Base-by-base conservation (phyloP, 1,139 yeast species). In the Suhomyces wounanorum region DNA sequence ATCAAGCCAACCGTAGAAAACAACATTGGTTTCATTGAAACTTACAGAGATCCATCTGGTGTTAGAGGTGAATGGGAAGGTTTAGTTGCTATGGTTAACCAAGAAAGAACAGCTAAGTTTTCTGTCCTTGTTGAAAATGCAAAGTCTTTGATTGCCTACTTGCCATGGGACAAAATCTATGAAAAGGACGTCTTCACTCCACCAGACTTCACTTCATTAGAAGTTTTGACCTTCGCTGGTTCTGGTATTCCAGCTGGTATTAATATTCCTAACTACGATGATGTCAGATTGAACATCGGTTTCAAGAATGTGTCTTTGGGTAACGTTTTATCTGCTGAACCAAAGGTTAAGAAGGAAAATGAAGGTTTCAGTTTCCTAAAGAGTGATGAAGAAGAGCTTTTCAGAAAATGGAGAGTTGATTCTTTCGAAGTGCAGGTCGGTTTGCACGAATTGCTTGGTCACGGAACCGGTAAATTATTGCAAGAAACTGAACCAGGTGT, bases 51-150 rank as follows among this genome's bases (percentile, higher is more conserved):
- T 65, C 96, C 96, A 14, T 82, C 92, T 17, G 96, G 96, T 45
- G 90, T 89, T 43, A 82, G 94, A 64, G 97, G 96, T 53, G 97
- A 90, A 70, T 90, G 95, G 94, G 96, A 90, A 72, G 91, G 96
- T 33, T 73, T 90, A 44, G 95, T 90, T 39, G 95, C 96, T n/a
- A 87, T 89, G 83, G 96, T 89, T 49, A 89, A 90, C 68, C 86
- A 87, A 62, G 94, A 89, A 57, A 81, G 96, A 57, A 90, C 97
- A 21, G 85, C 82, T 48, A 89, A 89, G 62, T 90, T 90, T 64
- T 83, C 85, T 28, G 75, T 74, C 14, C 77, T 90, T 59, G 96
- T 90, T 18, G 68, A 74, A 11, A 75, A 76, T 55, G 96, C 96
- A 14, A 79, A 83, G 45, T 68, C 74, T 17, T 87, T 84, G 62